These are phyloP conservation scores for Neurospora crassa DNA, from an alignment of 2,329 filamentous ascomycete species.

Conservation along the genomic window DNA sequence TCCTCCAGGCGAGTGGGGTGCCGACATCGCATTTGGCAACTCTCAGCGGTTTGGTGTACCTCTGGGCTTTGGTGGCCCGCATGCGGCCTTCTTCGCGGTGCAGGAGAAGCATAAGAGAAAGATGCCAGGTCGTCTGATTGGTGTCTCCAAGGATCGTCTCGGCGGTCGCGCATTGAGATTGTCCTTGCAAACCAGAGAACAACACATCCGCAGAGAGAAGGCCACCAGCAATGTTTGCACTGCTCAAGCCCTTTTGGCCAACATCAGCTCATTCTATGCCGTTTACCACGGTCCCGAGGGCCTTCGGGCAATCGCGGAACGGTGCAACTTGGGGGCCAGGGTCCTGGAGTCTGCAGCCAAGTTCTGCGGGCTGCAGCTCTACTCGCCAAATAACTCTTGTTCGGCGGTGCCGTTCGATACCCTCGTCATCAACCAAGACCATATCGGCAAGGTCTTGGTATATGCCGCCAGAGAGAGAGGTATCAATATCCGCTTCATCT, in stretches of 20 bases:
- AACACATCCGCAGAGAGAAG: slow-evolving; percentile 93
- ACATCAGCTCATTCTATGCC: slow-evolving; percentile 93
- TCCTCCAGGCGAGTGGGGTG: slow-evolving; percentile 87
- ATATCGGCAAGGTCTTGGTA: slow-evolving; percentile 38
- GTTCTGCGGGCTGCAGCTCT: slow-evolving; percentile 19
- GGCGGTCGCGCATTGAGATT: slow-evolving; percentile 74
- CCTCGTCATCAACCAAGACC: slow-evolving; percentile 49
- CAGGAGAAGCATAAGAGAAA: slow-evolving; percentile 88
- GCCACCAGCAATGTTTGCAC: slow-evolving; percentile 97
- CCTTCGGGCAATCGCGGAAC: slow-evolving; percentile 73
- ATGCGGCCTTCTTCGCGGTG: slow-evolving; percentile 92
- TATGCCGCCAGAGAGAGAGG: slow-evolving; percentile 38
- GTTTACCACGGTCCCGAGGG: slow-evolving; percentile 86
- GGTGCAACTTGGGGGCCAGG: slow-evolving; percentile 61
- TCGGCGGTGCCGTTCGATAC: slow-evolving; percentile 68
- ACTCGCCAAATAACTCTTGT: slow-evolving; percentile 46
- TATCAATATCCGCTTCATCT: slow-evolving; percentile 56
- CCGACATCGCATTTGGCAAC: slow-evolving; percentile 90
- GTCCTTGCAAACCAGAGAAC: slow-evolving; percentile 85
- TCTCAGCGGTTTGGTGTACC: slow-evolving; percentile 88
- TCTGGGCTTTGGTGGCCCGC: slow-evolving; percentile 86
- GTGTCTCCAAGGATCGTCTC: slow-evolving; percentile 81
- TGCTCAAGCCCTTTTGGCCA: slow-evolving; percentile 84
- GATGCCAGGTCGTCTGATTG: slow-evolving; percentile 83
- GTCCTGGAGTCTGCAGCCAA: slow-evolving; percentile 57